These are phyloP conservation scores for Sophora flavescens DNA, from an alignment of 306 rosid genomes.

Conservation along the genomic window DNA sequence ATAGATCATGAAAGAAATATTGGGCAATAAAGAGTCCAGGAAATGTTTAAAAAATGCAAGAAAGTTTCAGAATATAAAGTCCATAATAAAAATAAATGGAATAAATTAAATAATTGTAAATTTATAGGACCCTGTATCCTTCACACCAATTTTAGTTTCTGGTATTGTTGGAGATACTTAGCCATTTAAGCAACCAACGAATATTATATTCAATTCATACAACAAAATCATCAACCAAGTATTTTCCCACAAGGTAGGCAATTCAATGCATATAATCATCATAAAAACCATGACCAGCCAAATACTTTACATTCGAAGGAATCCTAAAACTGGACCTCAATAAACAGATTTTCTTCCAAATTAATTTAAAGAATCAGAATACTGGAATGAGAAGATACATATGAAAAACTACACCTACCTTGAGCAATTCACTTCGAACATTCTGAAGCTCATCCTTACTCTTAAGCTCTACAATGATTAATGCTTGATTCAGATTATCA, in stretches of 20 bases:
- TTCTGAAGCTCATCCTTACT: slow-evolving; percentile 91
- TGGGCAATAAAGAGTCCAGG: slow-evolving; percentile 14
- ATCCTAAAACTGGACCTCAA: slow-evolving; percentile 14
- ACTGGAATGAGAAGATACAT: slow-evolving; percentile 27
- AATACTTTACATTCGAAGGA: slow-evolving; percentile 8
- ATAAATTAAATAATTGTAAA: neutral
- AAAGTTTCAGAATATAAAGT: neutral
- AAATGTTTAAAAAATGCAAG: slow-evolving; percentile 24
- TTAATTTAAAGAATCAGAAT: slow-evolving; percentile 27
- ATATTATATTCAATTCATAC: neutral
- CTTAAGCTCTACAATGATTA: slow-evolving; percentile 76
- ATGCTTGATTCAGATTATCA: slow-evolving; percentile 69
- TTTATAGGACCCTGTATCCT: too few relatives aligned
- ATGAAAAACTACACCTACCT: neutral
- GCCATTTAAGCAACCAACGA: neutral
- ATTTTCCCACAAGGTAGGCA: too few relatives aligned
- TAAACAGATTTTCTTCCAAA: slow-evolving; percentile 43
- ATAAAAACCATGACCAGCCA: neutral
- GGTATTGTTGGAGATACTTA: neutral
- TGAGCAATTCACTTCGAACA: slow-evolving; percentile 28
- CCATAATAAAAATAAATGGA: neutral
- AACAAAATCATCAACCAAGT: neutral
- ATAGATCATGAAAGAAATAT: neutral
- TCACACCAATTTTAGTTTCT: neutral
- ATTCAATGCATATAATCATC: neutral